Base-by-base conservation (phyloP, 2,329 filamentous ascomycete genomes). In the Cercospora sp. region DNA sequence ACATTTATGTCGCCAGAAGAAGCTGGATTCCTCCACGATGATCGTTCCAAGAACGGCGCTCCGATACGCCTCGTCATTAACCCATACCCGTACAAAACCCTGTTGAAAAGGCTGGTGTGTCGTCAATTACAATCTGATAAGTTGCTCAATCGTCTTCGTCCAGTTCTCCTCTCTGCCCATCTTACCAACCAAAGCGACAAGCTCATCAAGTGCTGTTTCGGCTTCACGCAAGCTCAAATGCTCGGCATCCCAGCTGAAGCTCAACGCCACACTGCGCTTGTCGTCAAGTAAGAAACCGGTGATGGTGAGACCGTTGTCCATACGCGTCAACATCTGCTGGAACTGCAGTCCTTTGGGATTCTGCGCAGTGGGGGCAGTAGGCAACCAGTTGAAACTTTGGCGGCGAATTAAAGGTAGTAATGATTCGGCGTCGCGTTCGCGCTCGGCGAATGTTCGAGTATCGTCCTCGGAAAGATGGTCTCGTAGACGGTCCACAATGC, bases 321-420 rank as follows among this genome's bases (percentile, higher is more conserved):
- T 77, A 2, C 75, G 66, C 13, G 75, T 75, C 67, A 76, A 67
- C 75, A 76, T 75, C 69, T 76, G 72, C 64, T 73, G 72, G 60
- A 76, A 72, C 57, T 67, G 68, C 30, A 77, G 64, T n/a, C 75
- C 75, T 48, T 72, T 72, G 12, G 72, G 68, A 64, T 74, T 71
- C 64, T 74, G 71, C 3, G 73, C 73, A 5, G 71, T 77, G 3
- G 75, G 75, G 7, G 76, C 71, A 13, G 73, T 75, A 16, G 76
- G 75, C 31, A 77, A 68, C 76, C 76, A 77, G 62, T 77, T 77
- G 75, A 77, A 77, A 28, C 71, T 74, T 65, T 77, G 76, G 30
- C 76, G 67, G 12, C 76, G 66, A 64, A 77, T 76, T 57, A 77
- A 65, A 2, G 72, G 72, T 2, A 77, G 64, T 5, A 77, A 57